Base-by-base conservation (phyloP, 2,329 filamentous ascomycete species). In the Trichothecium roseum region DNA sequence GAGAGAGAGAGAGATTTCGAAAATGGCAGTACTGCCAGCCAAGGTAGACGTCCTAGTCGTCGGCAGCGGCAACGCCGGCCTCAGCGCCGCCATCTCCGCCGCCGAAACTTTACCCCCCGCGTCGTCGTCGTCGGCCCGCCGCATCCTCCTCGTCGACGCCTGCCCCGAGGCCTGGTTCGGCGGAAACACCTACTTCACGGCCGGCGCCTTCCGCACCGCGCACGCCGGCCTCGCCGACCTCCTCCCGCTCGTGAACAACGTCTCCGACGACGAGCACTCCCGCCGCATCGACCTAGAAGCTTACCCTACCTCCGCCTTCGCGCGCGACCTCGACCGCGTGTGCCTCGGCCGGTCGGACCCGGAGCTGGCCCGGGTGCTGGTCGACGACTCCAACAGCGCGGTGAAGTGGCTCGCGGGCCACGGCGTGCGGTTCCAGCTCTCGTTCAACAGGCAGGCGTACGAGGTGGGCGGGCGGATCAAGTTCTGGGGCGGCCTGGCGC, bases 391-490 rank as follows among this genome's bases (percentile, higher is more conserved):
- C 1, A 66, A 65, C 35, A 52, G 49, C 1, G 54, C 69, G 0
- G 53, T 77, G 7, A 65, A 69, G 44, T 79, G 75, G 75, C 57
- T 80, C 3, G 61, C 61, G 2, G 42, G 49, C 32, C 62, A 72
- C 28, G 75, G 75, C 0, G 55, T 78, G 3, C 57, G 64, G 2
- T 80, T 76, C 45, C 66, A 74, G 46, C 56, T 82, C 3, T 71
- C 66, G 2, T 81, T 81, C 51, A 74, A 80, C 39, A 62, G 78
- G 3, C 78, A 84, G 47, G 73, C 78, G 0, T 83, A 78, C 49
- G 60, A 75, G 38, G 65, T 80, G n/a, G 60, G 72, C 34, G 74
- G 71, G 1, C 58, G 68, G 20, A 66, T 66, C 47, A 76, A 74
- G 46, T 82, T 82, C 49, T 82, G 77, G 77, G 78, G 78, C 9